Percentiles rank a stretch among this genome's conserved stretches.
Conservation (phyloP, 768 basidiomycete genomes). For the Leccinum rimulosum region DNA sequence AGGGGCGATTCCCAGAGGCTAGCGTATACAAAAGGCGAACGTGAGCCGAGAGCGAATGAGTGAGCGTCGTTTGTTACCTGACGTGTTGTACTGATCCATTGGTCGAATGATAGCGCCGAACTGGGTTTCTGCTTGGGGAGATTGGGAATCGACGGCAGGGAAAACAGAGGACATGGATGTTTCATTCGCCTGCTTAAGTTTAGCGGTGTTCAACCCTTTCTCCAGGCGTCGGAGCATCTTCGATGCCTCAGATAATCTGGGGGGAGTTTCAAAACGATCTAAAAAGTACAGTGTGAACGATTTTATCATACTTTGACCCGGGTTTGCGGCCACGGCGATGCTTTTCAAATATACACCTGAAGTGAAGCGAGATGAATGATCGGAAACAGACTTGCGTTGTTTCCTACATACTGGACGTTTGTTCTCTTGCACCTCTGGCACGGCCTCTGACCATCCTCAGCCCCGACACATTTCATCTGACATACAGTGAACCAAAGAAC, state of each 20-base stretch:
- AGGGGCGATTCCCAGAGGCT: conserved; percentile 25
- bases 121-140: conserved; percentile 26
- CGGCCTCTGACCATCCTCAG: conserved; percentile 76
- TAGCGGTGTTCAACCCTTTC: conserved; percentile 76
- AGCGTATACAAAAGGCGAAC: conserved; percentile 1
- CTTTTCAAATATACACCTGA: conserved; percentile 83
- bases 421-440: conserved; percentile 86
- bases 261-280: conserved; percentile 8
- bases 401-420: conserved; percentile 60
- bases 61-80: conserved; percentile 19
- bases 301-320: conserved; percentile 70
- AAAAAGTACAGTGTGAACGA: conserved; percentile 3
- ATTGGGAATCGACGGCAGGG: conserved; percentile 31
- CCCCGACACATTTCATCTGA: conserved; percentile 90
- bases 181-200: conserved; percentile 58
- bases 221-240: conserved; percentile 87
- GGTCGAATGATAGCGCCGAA: conserved; percentile 30
- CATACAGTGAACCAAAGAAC: conserved; percentile 16
- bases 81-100: conserved; percentile 29
- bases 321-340: conserved; percentile 87
- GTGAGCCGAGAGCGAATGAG: conserved; percentile 3
- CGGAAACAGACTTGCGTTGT: not conserved
- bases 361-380: conserved; percentile 10
- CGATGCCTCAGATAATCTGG: conserved; percentile 81
- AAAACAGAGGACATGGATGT: conserved; percentile 34